These are phyloP conservation scores for Pichia kudriavzevii DNA, from an alignment of 1,139 yeast species.

Conservation along the genomic window DNA sequence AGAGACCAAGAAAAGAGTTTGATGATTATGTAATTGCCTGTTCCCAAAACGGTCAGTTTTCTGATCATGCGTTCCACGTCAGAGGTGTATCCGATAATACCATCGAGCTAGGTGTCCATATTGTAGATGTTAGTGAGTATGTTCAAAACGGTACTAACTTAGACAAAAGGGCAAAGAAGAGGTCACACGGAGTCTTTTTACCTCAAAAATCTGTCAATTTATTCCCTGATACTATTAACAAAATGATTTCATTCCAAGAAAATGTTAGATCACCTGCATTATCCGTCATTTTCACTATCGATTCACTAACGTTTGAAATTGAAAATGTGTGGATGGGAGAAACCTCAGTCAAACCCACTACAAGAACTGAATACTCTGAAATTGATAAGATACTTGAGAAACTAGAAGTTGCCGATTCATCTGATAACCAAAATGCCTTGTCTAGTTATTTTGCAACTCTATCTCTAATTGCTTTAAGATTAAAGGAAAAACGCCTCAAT, in stretches of 20 bases:
- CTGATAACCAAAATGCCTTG: constrained; percentile 47
- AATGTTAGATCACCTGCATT: constrained; percentile 59
- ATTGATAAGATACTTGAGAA: constrained; percentile 42
- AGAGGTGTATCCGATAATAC: constrained; percentile 50
- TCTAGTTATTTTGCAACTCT: constrained; percentile 61
- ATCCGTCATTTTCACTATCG: constrained; percentile 79
- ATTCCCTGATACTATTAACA: constrained; percentile 60
- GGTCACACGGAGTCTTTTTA: constrained; percentile 83
- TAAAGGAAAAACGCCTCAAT: constrained; percentile 64
- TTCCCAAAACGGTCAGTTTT: constrained; percentile 48
- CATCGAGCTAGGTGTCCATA: constrained; percentile 72
- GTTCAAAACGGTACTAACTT: constrained; percentile 65
- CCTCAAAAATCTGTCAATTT: constrained; percentile 72
- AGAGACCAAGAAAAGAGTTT: constrained; percentile 47
- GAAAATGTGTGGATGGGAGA: constrained; percentile 76
- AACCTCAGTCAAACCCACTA: constrained; percentile 58
- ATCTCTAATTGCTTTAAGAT: constrained; percentile 58
- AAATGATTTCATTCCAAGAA: constrained; percentile 54
- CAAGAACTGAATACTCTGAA: constrained; percentile 42
- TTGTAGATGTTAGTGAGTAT: constrained; percentile 68
- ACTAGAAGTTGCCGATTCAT: not conserved
- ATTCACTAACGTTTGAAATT: constrained; percentile 63
- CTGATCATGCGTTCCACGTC: constrained; percentile 78
- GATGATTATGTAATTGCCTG: constrained; percentile 62
- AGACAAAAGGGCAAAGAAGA: constrained; percentile 85